Evolutionary conservation across 495 filamentous ascomycete species (phyloP).

Genomic region (Jackrogersella minutella): DNA sequence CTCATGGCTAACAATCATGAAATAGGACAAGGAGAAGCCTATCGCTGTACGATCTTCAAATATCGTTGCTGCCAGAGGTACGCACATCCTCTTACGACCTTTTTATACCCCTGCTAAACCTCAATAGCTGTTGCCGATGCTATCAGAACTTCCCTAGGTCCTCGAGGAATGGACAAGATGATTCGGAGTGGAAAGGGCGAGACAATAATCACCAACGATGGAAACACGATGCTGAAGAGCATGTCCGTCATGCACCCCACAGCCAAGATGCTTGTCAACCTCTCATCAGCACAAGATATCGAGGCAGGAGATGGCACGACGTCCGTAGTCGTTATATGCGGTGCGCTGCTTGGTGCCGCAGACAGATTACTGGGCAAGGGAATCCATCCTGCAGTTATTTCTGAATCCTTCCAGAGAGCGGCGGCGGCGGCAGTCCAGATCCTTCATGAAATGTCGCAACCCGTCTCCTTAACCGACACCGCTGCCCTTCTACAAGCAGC

Average conservation of each 20-base stretch:
- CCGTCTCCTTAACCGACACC: conserved; percentile 88
- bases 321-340: conserved; percentile 96
- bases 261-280: conserved; percentile 97
- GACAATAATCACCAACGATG: conserved; percentile 99
- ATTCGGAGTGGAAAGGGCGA: conserved; percentile 96
- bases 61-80: conserved; percentile 96
- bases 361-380: conserved; percentile 89
- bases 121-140: conserved; percentile 89
- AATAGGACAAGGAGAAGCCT: conserved; percentile 97
- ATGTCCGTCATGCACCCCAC: conserved; percentile 99
- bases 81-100: conserved; percentile 26
- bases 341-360: conserved; percentile 91
- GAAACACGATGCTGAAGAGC: conserved; percentile 97
- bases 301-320: conserved; percentile 99
- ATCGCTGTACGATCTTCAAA: conserved; percentile 93
- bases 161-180: conserved; percentile 95
- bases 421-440: conserved; percentile 86
- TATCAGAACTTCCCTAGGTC: conserved; percentile 77
- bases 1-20: conserved; percentile 55
- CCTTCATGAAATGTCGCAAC: conserved; percentile 93
- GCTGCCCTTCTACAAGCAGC: conserved; percentile 92
- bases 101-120: conserved; percentile 21
- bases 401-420: conserved; percentile 96
- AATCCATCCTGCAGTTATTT: conserved; percentile 97
- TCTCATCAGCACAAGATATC: conserved; percentile 96